Evolutionary conservation across 306 rosid genomes (phyloP).

Genomic region (Glycine soja): DNA sequence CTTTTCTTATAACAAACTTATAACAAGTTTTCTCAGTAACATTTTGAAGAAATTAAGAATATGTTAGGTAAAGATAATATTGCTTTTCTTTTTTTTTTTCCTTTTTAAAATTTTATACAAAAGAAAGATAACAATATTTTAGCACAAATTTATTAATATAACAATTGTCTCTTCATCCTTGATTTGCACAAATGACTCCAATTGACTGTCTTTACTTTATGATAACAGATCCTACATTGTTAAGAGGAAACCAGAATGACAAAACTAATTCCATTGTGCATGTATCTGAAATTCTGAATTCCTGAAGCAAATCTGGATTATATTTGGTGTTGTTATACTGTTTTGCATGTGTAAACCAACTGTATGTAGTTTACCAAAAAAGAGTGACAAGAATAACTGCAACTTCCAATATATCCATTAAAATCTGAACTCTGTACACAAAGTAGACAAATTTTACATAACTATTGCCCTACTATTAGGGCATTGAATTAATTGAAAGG

Average conservation of each 20-base stretch:
- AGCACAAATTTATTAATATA: no score
- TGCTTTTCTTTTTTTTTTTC: no score
- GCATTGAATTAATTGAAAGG: slow-evolving; percentile 25
- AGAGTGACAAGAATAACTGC: background rate
- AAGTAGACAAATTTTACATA: slow-evolving; percentile 10
- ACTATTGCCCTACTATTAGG: slow-evolving; percentile 3
- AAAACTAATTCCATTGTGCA: slow-evolving; percentile 12
- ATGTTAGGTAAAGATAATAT: no score
- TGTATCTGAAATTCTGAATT: background rate
- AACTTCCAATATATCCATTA: background rate
- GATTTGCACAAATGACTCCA: no score
- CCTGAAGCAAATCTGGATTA: background rate
- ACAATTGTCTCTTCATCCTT: no score
- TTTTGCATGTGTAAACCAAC: slow-evolving; percentile 6
- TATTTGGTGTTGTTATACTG: background rate
- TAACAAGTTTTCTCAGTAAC: no score
- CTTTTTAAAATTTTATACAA: no score
- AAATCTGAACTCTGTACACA: slow-evolving; percentile 25
- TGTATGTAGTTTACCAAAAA: background rate
- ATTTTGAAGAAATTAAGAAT: no score
- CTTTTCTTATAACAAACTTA: no score
- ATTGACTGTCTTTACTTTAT: no score
- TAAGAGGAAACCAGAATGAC: background rate
- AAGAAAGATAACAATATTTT: no score
- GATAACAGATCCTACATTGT: no score